Evolutionary conservation across 441 rosid species (phyloP).

Genomic region (Bocquillonia castaneifolia): DNA sequence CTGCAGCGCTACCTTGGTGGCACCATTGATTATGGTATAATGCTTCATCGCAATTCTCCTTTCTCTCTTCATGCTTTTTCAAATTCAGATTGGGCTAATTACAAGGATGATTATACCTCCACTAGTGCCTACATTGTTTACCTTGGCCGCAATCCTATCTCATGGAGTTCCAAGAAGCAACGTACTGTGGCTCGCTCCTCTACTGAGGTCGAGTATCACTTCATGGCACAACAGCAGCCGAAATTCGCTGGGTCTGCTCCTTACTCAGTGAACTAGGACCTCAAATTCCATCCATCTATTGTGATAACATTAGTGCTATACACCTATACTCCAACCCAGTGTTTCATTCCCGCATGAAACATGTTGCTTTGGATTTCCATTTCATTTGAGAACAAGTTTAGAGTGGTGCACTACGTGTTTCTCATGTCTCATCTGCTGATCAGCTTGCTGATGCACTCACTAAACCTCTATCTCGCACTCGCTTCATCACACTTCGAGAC

Average conservation of each 20-base stretch:
- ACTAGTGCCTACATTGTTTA: background rate
- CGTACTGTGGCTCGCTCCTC: background rate
- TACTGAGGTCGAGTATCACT: background rate
- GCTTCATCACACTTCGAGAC: too few species aligned
- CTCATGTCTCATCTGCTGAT: slow-evolving; percentile 4
- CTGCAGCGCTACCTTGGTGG: background rate
- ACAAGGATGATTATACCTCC: background rate
- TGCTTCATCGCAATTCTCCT: background rate
- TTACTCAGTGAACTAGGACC: background rate
- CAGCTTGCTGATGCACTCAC: background rate
- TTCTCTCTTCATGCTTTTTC: background rate
- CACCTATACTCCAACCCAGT: background rate
- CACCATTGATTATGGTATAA: background rate
- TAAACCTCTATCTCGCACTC: background rate
- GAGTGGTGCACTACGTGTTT: background rate
- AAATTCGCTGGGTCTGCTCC: background rate
- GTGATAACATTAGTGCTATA: background rate
- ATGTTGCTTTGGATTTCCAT: background rate
- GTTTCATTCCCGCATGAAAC: slow-evolving; percentile 12
- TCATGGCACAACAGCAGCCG: background rate
- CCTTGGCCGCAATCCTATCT: background rate
- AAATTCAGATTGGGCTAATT: background rate
- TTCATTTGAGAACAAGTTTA: slow-evolving; percentile 9
- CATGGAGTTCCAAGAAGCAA: background rate
- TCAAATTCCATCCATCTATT: background rate